These are phyloP conservation scores for Termitomyces sp. DNA, from an alignment of 768 basidiomycete species.

Conservation along the genomic window DNA sequence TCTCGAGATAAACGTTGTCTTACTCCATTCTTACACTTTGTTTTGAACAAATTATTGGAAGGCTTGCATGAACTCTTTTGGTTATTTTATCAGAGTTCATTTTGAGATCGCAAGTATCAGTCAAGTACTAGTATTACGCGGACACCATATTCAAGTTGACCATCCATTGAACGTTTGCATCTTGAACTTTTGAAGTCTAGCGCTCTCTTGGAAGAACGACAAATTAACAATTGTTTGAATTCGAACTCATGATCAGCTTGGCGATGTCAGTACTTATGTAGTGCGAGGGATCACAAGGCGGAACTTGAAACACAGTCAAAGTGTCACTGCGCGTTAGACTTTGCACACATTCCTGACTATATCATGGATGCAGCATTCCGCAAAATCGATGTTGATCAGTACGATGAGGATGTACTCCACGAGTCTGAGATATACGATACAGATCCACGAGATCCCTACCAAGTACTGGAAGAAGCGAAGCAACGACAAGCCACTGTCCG, in stretches of 20 bases:
- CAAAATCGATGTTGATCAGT: slow-evolving; percentile 91
- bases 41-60: too few relatives aligned
- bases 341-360: neutral
- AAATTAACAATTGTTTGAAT: too few relatives aligned
- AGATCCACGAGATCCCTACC: slow-evolving; percentile 74
- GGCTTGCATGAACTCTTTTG: neutral
- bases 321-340: neutral
- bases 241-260: neutral
- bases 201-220: too few relatives aligned
- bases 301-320: neutral
- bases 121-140: too few relatives aligned
- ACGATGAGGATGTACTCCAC: slow-evolving; percentile 86
- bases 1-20: neutral
- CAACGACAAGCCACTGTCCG: slow-evolving; percentile 59
- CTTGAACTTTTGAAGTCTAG: neutral
- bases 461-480: slow-evolving; percentile 73
- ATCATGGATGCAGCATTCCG: slow-evolving; percentile 63
- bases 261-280: too few relatives aligned
- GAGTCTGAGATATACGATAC: slow-evolving; percentile 84
- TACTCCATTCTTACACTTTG: neutral
- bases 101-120: neutral
- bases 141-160: neutral
- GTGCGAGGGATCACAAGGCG: too few relatives aligned
- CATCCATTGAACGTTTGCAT: neutral
- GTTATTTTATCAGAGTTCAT: neutral